Percentiles rank a stretch among this genome's conserved stretches.
Conservation (phyloP, 495 filamentous ascomycete species). For the Daldinia caldariorum region DNA sequence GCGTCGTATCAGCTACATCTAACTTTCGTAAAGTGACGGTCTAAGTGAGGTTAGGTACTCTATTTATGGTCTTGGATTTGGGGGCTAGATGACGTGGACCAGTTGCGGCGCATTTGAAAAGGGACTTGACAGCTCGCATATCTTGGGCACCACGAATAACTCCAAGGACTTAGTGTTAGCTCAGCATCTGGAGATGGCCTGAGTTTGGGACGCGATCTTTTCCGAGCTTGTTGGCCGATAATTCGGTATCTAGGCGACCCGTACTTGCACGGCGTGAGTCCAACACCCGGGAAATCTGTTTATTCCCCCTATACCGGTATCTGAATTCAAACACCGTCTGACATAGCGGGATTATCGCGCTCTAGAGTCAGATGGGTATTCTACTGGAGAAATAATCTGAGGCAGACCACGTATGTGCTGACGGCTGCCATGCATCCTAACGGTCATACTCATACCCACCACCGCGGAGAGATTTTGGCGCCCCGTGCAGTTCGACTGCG, state of each 20-base stretch:
- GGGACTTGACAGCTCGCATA: constrained; percentile 23
- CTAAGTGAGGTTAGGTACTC: constrained; percentile 16
- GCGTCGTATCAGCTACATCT: constrained; percentile 8
- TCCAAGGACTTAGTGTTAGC: background rate
- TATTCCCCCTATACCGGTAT: constrained; percentile 22
- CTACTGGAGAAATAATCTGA: constrained; percentile 12
- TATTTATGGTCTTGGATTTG: constrained; percentile 23
- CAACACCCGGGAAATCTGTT: constrained; percentile 14
- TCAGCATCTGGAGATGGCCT: constrained; percentile 9
- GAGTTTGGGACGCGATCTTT: constrained; percentile 10
- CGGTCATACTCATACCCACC: constrained; percentile 13
- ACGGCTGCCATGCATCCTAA: constrained; percentile 16
- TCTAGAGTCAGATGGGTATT: constrained; percentile 19
- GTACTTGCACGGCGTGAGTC: constrained; percentile 20
- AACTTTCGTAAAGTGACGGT: constrained; percentile 38
- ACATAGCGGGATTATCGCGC: constrained; percentile 30
- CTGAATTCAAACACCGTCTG: constrained; percentile 41
- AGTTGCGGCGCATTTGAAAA: constrained; percentile 32
- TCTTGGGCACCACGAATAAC: constrained; percentile 16
- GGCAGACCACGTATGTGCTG: constrained; percentile 35
- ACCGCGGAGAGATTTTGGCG: constrained; percentile 7
- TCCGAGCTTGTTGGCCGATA: constrained; percentile 15
- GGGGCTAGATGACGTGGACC: constrained; percentile 44
- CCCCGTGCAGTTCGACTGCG: constrained; percentile 9
- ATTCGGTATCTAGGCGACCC: constrained; percentile 31